Evolutionary conservation across 2,329 filamentous ascomycete genomes (phyloP).

Genomic region (Penicillium vulpinum): DNA sequence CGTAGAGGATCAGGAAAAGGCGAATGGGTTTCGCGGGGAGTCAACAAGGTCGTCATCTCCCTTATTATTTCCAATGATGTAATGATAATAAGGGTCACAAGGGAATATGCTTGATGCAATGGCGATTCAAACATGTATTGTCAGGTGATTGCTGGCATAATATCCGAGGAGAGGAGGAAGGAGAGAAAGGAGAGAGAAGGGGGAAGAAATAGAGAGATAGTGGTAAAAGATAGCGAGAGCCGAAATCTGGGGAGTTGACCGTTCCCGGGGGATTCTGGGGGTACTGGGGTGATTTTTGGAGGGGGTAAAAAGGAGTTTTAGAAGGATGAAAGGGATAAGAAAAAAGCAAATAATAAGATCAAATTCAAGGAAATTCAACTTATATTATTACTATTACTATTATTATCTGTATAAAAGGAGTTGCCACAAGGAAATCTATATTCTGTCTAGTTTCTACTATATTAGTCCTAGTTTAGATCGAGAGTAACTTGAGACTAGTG

Average conservation of each 20-base stretch:
- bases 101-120: background rate
- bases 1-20: slow-evolving; percentile 35
- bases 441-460: background rate
- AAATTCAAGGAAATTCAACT: too few relatives aligned
- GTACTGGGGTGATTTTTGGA: background rate
- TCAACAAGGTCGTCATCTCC: slow-evolving; percentile 39
- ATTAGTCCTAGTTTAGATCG: too few relatives aligned
- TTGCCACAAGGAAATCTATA: background rate
- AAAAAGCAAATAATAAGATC: background rate
- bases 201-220: background rate
- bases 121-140: slow-evolving; percentile 1
- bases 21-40: slow-evolving; percentile 33
- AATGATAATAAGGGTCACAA: background rate
- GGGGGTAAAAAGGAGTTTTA: background rate
- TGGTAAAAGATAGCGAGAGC: too few relatives aligned
- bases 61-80: background rate
- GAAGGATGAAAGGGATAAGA: too few relatives aligned
- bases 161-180: background rate
- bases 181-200: background rate
- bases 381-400: too few relatives aligned
- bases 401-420: background rate
- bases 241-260: background rate
- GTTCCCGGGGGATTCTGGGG: background rate
- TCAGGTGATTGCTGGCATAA: background rate
- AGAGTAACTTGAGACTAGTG: too few relatives aligned